Percentiles rank a stretch among this genome's conserved stretches.
phyloP scores from a whole-genome alignment of 768 basidiomycete species.

The Pholiota molesta region DNA sequence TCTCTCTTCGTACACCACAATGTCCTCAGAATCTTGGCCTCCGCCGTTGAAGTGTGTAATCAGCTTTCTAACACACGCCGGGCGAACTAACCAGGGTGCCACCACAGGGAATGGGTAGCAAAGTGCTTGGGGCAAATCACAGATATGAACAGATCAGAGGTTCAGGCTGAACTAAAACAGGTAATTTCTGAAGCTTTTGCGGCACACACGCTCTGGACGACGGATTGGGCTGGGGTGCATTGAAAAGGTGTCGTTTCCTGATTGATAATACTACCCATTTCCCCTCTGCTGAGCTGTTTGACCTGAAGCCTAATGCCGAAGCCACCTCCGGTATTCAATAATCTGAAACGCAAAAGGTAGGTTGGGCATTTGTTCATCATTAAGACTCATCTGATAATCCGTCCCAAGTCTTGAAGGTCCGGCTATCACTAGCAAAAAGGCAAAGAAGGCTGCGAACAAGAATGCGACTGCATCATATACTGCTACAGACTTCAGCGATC shows the following conservation, averaged over 20 bases:
- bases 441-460: slow-evolving; percentile 62
- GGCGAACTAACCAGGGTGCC: slow-evolving; percentile 19
- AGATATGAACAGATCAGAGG: slow-evolving; percentile 82
- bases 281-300: slow-evolving; percentile 22
- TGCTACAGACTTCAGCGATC: slow-evolving; percentile 59
- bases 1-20: slow-evolving; percentile 26
- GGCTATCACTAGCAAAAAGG: slow-evolving; percentile 48
- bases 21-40: slow-evolving; percentile 84
- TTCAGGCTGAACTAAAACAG: slow-evolving; percentile 93
- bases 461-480: slow-evolving; percentile 38
- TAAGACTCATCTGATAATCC: slow-evolving; percentile 33
- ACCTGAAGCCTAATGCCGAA: slow-evolving; percentile 59
- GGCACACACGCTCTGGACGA: slow-evolving; percentile 85
- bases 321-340: slow-evolving; percentile 51
- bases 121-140: slow-evolving; percentile 92
- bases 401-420: slow-evolving; percentile 30
- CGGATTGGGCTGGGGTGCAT: slow-evolving; percentile 87
- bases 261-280: slow-evolving; percentile 11
- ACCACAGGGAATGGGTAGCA: slow-evolving; percentile 89
- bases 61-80: not conserved
- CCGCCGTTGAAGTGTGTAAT: slow-evolving; percentile 70
- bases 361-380: not conserved
- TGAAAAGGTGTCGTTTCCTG: slow-evolving; percentile 69
- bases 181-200: slow-evolving; percentile 94
- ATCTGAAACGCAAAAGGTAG: slow-evolving; percentile 71